Evolutionary conservation across 2,329 filamentous ascomycete genomes (phyloP), one percentile per base, ranked within the genome.

Genomic region (Phialocephala subalpina): DNA sequence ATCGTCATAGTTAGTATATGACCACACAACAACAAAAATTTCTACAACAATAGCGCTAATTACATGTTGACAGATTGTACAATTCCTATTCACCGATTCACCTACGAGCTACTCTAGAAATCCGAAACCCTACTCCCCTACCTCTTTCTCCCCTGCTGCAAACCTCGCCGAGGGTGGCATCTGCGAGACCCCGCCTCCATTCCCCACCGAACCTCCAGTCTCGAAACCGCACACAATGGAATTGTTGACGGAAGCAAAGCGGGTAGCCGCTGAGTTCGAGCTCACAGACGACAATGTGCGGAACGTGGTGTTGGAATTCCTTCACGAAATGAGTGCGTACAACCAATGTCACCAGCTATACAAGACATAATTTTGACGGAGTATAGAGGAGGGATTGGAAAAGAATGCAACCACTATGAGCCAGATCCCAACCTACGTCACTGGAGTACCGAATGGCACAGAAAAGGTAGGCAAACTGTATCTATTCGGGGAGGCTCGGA

Each of bases 371-470:
- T 59, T 63, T 64, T 72, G 57, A 73, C 67, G 12, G n/a, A 62
- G 14, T 35, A 33, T 73, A 94, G 92, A 91, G 70, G 92, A 97
- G 83, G 96, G 96, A 33, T 82, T 98, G 71, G 82, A 87, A 67
- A 89, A 90, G 74, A 89, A 94, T 73, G 90, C 90, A 68, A 90
- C 92, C 36, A 94, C 91, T 73, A 81, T 99, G 82, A 95, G 92
- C 81, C 96, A 98, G 82, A 98, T 99, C 75, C 96, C 96, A 8
- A 97, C 94, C 49, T 99, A 97, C 80, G 95, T 99, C 72, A 98
- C 96, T 1, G 91, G 89, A 40, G 94, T 98, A 33, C 96, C 96
- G 77, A 96, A 98, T 86, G 96, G 96, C 74, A 97, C 94, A 3
- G 96, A 99, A 82, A 97, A 97, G 90, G 94, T 95, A 82, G 74